Evolutionary conservation across 2,329 filamentous ascomycete genomes (phyloP).

Genomic region (Paecilomyces variotii): DNA sequence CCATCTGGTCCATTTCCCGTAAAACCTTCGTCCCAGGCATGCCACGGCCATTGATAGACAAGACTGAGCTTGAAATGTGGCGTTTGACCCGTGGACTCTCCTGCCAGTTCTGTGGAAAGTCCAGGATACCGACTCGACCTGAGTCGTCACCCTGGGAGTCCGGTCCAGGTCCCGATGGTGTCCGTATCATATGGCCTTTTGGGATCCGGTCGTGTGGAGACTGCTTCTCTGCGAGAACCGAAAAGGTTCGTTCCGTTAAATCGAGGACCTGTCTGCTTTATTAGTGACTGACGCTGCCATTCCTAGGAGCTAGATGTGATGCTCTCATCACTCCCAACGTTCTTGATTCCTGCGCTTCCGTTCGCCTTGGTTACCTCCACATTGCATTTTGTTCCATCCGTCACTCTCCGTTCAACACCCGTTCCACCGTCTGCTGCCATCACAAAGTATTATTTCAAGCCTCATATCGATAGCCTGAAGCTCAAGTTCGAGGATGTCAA

Average conservation of each 20-base stretch:
- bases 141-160: constrained; percentile 44
- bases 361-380: constrained; percentile 58
- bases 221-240: constrained; percentile 54
- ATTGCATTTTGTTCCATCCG: constrained; percentile 52
- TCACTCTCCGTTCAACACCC: constrained; percentile 45
- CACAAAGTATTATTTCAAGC: constrained; percentile 58
- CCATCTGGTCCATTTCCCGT: constrained; percentile 64
- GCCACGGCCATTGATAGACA: constrained; percentile 58
- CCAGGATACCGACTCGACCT: constrained; percentile 11
- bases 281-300: constrained; percentile 15
- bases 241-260: constrained; percentile 51
- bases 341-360: constrained; percentile 60
- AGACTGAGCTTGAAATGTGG: constrained; percentile 70
- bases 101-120: constrained; percentile 62
- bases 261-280: constrained; percentile 8
- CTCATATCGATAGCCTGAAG: constrained; percentile 56
- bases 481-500: constrained; percentile 56
- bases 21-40: constrained; percentile 57
- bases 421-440: constrained; percentile 44
- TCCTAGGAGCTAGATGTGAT: constrained; percentile 62
- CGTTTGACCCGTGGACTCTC: constrained; percentile 52
- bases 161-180: constrained; percentile 54
- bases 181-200: constrained; percentile 65
- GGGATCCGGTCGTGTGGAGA: constrained; percentile 56
- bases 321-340: constrained; percentile 53